These are phyloP conservation scores for Colletotrichum musae DNA, from an alignment of 2,329 filamentous ascomycete genomes.

Conservation along the genomic window DNA sequence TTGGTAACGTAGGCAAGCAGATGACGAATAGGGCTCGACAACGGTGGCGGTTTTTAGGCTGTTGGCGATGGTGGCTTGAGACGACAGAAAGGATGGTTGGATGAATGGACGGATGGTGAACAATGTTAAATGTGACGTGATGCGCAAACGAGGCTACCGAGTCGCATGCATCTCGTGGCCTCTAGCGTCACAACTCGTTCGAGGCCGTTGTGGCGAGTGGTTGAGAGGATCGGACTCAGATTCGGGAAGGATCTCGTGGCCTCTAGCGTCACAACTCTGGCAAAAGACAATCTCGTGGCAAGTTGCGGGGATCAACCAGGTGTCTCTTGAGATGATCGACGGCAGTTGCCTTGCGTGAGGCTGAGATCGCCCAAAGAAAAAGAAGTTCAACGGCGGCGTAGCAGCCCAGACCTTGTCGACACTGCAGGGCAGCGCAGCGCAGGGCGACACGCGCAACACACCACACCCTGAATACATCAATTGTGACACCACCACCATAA, in stretches of 20 bases:
- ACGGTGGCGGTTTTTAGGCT: conserved; percentile 5
- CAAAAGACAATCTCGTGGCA: conserved; percentile 25
- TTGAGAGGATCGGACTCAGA: conserved; percentile 21
- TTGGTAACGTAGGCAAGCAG: neutral
- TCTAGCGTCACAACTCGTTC: conserved; percentile 3
- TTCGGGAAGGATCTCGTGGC: conserved; percentile 23
- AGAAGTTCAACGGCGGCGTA: conserved; percentile 22
- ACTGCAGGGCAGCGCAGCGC: neutral
- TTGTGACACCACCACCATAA: conserved; percentile 17
- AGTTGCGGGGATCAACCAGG: conserved; percentile 37
- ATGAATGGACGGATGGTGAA: conserved; percentile 14
- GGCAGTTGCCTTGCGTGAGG: conserved; percentile 31
- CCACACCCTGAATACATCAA: conserved; percentile 18
- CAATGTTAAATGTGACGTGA: conserved; percentile 18
- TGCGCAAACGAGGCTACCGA: conserved; percentile 28
- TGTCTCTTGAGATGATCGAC: conserved; percentile 36
- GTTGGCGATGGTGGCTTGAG: conserved; percentile 22
- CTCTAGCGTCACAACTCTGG: neutral
- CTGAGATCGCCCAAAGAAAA: conserved; percentile 36
- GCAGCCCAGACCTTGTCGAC: conserved; percentile 19
- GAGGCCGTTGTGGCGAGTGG: conserved; percentile 27
- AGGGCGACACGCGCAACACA: neutral
- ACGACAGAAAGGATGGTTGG: conserved; percentile 20
- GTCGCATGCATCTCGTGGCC: neutral
- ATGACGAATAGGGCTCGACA: conserved; percentile 9